These are phyloP conservation scores for Stephanodiscus triporus DNA, from an alignment of 108 stramenopile species.

Conservation along the genomic window DNA sequence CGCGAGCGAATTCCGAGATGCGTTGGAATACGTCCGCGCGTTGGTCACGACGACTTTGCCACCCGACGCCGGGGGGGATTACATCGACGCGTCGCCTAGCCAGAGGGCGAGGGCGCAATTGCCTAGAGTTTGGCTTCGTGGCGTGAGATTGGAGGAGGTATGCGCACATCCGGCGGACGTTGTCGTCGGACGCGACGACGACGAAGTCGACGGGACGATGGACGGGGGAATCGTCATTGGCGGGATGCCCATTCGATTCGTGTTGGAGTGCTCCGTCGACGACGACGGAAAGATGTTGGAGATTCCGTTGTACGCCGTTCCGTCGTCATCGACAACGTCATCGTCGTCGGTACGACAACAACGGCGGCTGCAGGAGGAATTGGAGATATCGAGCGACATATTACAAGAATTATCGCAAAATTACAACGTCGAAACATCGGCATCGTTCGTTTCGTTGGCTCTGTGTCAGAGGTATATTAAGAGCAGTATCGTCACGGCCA, in stretches of 20 bases:
- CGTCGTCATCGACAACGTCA: not conserved
- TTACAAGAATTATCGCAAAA: constrained; percentile 38
- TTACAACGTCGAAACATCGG: constrained; percentile 38
- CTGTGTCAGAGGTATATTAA: constrained; percentile 40
- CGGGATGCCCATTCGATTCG: constrained; percentile 36
- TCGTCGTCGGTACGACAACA: not conserved
- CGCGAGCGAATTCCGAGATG: constrained; percentile 6
- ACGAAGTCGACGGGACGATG: not conserved
- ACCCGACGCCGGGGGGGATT: constrained; percentile 3
- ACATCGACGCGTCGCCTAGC: constrained; percentile 26
- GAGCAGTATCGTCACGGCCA: not conserved
- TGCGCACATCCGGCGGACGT: not conserved
- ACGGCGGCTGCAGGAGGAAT: not conserved
- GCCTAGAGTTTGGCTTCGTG: constrained; percentile 40
- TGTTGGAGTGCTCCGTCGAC: constrained; percentile 46
- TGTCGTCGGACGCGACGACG: too few relatives aligned
- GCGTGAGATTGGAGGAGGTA: constrained; percentile 33
- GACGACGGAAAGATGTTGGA: constrained; percentile 34
- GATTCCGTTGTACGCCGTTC: constrained; percentile 39
- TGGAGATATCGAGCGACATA: constrained; percentile 37
- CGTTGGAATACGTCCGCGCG: constrained; percentile 37
- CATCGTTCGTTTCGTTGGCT: constrained; percentile 37
- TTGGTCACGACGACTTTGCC: constrained; percentile 34
- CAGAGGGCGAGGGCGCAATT: constrained; percentile 34
- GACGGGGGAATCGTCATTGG: constrained; percentile 1